Evolutionary conservation across 1,284 basidiomycete species (phyloP).

Genomic region (Pseudozyma pruni): DNA sequence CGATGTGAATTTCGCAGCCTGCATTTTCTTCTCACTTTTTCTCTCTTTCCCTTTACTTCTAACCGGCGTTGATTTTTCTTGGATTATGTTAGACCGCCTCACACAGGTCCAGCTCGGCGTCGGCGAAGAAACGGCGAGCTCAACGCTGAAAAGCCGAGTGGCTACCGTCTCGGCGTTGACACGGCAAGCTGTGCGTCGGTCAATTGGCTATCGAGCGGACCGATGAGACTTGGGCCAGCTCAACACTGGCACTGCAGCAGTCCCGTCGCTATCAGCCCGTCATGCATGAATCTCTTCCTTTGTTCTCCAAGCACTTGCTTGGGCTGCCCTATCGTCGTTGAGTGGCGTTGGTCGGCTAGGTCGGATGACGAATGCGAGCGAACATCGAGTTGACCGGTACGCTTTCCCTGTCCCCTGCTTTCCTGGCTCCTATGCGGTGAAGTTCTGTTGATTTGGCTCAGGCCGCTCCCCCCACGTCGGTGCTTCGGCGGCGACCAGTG

Average conservation of each 20-base stretch:
- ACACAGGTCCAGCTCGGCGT: conserved; percentile 3
- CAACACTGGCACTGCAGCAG: no score
- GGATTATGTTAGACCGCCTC: neutral
- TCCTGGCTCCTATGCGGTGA: neutral
- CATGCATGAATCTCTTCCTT: neutral
- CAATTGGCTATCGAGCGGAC: conserved; percentile 14
- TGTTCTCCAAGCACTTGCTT: conserved; percentile 1
- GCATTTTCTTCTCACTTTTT: no score
- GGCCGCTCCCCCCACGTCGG: conserved; percentile 8
- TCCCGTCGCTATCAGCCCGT: neutral
- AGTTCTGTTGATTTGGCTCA: no score
- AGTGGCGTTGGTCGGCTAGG: no score
- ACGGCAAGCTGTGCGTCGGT: conserved; percentile 23
- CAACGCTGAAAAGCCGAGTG: conserved; percentile 9
- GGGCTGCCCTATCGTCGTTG: no score
- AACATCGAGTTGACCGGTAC: conserved; percentile 2
- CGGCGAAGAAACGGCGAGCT: conserved; percentile 22
- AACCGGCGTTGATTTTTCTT: no score
- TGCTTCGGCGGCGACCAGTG: conserved; percentile 22
- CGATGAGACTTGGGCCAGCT: conserved; percentile 2
- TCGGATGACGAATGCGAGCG: no score
- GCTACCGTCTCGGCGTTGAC: conserved; percentile 19
- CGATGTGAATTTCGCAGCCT: no score
- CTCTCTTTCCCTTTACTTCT: no score
- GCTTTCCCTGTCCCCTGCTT: neutral